Evolutionary conservation across 495 filamentous ascomycete genomes (phyloP), one percentile per base, ranked within the genome.

Genomic region (Hyaloscypha variabilis): DNA sequence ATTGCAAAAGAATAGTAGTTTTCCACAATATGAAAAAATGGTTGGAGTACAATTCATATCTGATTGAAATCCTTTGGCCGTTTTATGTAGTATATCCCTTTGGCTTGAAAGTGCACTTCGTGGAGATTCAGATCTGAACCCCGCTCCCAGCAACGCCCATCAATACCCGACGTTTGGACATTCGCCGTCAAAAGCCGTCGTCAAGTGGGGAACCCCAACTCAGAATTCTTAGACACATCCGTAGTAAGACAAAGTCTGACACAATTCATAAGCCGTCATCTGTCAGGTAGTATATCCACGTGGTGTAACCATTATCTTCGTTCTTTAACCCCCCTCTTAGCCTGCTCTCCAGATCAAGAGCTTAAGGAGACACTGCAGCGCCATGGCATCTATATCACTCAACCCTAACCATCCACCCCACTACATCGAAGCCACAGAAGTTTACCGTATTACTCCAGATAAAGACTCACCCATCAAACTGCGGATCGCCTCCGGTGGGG

Each of bases 381-480:
- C 11, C 55, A 52, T 62, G 59, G 59, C 59, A 5, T 62, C 59
- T 6, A 52, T 62, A 26, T 42, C 25, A 3, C 21, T 52, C 17
- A 28, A 50, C n/a, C 59, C 39, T 3, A 31, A 42, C 13, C 23
- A 25, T 30, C 60, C 50, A 62, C 42, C 46, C 14, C 60, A 29
- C n/a, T 62, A 54, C 21, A 49, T 62, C 28, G 60, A 52, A 34
- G 42, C 60, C 34, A 49, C 49, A 54, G 60, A 62, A 28, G 49
- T 55, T 14, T 62, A 62, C 50, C 25, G 36, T 19, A 19, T 24
- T 61, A n/a, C 36, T 50, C 26, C 39, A 25, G 23, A 42, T 21
- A 21, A 25, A 29, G 29, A 42, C 49, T 29, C 25, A 10, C 26
- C 4, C 11, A 36, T n/a, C 26, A 36, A 36, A 17, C 60, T 62